Conservation (phyloP, 257 asterid genomes). For the Linderniella brevidens region DNA sequence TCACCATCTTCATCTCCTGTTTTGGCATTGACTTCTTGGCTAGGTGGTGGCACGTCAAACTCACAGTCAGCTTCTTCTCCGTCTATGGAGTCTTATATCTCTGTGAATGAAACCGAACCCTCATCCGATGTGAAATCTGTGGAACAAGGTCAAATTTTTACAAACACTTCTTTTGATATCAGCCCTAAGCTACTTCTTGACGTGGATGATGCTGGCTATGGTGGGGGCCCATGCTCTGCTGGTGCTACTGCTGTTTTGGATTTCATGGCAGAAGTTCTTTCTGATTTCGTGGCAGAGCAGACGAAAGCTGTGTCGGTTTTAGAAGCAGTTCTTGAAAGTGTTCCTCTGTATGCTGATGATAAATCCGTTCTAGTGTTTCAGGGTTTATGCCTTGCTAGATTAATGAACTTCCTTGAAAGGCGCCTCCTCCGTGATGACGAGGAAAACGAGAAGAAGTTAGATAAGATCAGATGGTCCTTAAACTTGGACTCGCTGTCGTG, state of each 20-base stretch:
- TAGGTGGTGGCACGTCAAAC: conserved; percentile 51
- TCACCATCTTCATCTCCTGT: conserved; percentile 62
- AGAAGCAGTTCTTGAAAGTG: conserved; percentile 72
- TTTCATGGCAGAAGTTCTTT: conserved; percentile 84
- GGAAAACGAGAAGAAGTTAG: conserved; percentile 81
- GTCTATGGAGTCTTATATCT: conserved; percentile 43
- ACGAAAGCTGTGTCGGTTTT: conserved; percentile 51
- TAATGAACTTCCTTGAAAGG: conserved; percentile 92
- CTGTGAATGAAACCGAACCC: conserved; percentile 35
- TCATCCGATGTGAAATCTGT: conserved; percentile 36
- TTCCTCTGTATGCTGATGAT: conserved; percentile 63
- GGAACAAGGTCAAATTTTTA: conserved; percentile 41
- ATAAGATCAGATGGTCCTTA: conserved; percentile 70
- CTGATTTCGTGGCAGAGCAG: conserved; percentile 77
- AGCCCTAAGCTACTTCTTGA: conserved; percentile 69
- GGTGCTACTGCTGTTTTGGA: conserved; percentile 90
- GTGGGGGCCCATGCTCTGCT: conserved; percentile 99
- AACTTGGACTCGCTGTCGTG: conserved; percentile 83
- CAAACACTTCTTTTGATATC: conserved; percentile 29
- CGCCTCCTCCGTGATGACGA: conserved; percentile 91
- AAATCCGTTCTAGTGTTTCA: conserved; percentile 89
- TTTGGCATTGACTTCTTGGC: conserved; percentile 86
- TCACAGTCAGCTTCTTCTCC: conserved; percentile 38
- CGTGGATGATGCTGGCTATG: conserved; percentile 92
- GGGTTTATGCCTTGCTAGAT: conserved; percentile 80